Base-by-base conservation (phyloP, 768 basidiomycete genomes). In the Lentinus brumalis region DNA sequence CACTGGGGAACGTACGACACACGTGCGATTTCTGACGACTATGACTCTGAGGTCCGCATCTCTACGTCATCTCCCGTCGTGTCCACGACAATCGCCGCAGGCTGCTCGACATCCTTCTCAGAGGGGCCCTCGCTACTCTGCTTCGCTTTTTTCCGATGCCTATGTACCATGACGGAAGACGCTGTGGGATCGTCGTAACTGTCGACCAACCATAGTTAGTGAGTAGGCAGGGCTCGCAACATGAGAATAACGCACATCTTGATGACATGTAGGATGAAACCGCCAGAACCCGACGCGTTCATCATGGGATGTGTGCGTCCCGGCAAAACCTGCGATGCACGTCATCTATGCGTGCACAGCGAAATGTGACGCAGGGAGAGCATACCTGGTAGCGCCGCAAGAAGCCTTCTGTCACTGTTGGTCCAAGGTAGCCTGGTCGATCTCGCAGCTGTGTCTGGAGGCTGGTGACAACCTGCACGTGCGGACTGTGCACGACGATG, bases 221-320 rank as follows among this genome's bases (percentile, higher is more conserved):
- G 42, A 39, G 30, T 16, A 26, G 40, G 7, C 50, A 39, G 6
- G 50, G 45, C 9, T 40, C 11, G 1, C 31, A n/a, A 44, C n/a
- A 18, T 1, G 21, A 53, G 5, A 29, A n/a, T 18, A n/a, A 59
- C 80, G 46, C 78, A 95, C 90, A 98, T 86, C 83, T 92, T 93
- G n/a, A 86, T 88, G 16, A 87, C 83, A 69, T 91, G 87, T 32
- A 98, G 80, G 46, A 98, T 75, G 75, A 86, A 97, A 0, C 97
- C 96, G 14, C 94, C 96, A 1, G 89, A 87, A 11, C 92, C 93
- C 21, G 92, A 89, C 60, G 87, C 91, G 57, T 81, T 88, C 97
- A 99, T 98, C 64, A 84, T 86, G 4, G 97, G 97, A 77, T 99
- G 97, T 42, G 93, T 96, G 39, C 97, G 83, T 26, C 97, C 96